Percentiles rank a stretch among this genome's conserved stretches.
These are phyloP conservation scores for Fusarium continuum DNA, from an alignment of 2,329 filamentous ascomycete genomes.

Conservation along the genomic window DNA sequence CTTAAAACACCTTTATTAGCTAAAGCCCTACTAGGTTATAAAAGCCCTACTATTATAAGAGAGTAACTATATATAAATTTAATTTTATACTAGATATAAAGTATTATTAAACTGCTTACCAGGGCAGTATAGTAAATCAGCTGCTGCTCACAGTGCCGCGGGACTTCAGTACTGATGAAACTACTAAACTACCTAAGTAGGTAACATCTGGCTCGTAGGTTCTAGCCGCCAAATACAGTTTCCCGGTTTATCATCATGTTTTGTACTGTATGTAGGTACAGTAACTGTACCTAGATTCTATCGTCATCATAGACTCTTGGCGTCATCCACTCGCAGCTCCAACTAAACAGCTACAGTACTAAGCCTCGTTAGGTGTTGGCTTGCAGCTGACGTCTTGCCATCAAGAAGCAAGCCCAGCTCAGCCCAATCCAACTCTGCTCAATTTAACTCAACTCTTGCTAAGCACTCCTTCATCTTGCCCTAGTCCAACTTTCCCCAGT, in stretches of 20 bases:
- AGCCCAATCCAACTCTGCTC: not conserved
- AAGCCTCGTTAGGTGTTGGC: slow-evolving; percentile 23
- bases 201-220: too few species aligned
- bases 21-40: too few species aligned
- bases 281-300: not conserved
- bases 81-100: too few species aligned
- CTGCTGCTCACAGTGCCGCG: too few species aligned
- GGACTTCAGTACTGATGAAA: too few species aligned
- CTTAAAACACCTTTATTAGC: too few species aligned
- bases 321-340: slow-evolving; percentile 23
- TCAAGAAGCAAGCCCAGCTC: not conserved
- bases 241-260: not conserved
- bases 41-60: too few species aligned
- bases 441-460: not conserved
- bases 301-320: slow-evolving; percentile 30
- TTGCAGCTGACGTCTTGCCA: slow-evolving; percentile 12
- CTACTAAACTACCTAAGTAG: too few species aligned
- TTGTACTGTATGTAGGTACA: not conserved
- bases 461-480: not conserved
- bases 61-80: too few species aligned
- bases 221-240: not conserved
- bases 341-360: slow-evolving; percentile 4
- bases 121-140: too few species aligned
- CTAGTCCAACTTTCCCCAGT: not conserved
- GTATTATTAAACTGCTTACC: too few species aligned